These are phyloP conservation scores for Geosmithia morbida DNA, from an alignment of 2,329 filamentous ascomycete species.

Conservation along the genomic window DNA sequence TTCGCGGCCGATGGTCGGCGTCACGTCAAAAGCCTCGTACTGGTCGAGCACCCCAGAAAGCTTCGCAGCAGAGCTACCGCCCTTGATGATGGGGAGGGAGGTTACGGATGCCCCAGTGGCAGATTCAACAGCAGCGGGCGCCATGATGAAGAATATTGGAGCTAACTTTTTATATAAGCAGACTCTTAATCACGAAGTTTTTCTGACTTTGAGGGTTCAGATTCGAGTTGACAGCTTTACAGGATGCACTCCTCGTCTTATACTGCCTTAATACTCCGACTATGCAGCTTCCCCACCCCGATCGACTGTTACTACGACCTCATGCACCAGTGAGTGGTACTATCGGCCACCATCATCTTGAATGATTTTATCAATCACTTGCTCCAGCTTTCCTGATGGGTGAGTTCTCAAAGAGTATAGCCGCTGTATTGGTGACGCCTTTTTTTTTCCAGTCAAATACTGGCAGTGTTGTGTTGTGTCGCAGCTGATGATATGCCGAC, in stretches of 20 bases:
- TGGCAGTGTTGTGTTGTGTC: neutral
- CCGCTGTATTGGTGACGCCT: no score
- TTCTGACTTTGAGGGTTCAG: neutral
- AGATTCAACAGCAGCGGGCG: neutral
- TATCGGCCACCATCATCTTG: no score
- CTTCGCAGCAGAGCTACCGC: conserved; percentile 10
- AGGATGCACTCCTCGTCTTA: neutral
- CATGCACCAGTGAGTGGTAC: no score
- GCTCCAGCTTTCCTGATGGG: neutral
- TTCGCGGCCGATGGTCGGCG: conserved; percentile 47
- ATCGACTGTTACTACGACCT: no score
- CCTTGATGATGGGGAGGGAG: neutral
- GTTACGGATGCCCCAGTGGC: neutral
- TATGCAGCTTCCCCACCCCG: neutral
- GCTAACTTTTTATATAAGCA: no score
- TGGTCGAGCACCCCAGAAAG: conserved; percentile 33
- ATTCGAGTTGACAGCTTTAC: neutral
- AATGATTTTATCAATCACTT: neutral
- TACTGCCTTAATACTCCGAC: neutral
- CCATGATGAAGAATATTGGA: neutral
- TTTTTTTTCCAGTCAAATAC: no score
- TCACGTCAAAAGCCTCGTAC: conserved; percentile 42
- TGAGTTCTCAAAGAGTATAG: neutral
- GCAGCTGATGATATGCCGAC: neutral
- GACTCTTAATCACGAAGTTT: no score